A percentile compares a stretch with the other conserved stretches of the same genome.
phyloP scores from a whole-genome alignment of 495 filamentous ascomycete species.

The Thozetella sp. region DNA sequence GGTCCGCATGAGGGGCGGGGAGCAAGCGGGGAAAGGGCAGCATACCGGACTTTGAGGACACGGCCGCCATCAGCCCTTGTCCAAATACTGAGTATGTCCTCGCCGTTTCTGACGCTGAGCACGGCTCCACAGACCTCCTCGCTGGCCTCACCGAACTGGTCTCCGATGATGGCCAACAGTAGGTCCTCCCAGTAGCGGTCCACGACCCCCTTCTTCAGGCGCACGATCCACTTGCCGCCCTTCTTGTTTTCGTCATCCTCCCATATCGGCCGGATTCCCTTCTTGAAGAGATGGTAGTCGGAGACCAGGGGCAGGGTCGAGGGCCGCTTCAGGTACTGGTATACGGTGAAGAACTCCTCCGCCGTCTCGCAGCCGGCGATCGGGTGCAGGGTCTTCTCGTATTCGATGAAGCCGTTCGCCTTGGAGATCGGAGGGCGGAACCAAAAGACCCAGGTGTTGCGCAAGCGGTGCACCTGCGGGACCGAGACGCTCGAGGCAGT shows the following conservation, averaged over 20 bases:
- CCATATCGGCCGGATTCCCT: constrained; percentile 96
- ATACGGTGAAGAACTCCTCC: constrained; percentile 93
- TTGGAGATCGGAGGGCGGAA: constrained; percentile 93
- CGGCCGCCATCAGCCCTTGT: constrained; percentile 87
- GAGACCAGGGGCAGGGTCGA: constrained; percentile 88
- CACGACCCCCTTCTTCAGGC: constrained; percentile 93
- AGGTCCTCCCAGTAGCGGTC: constrained; percentile 99
- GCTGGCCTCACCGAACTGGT: constrained; percentile 91
- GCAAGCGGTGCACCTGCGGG: constrained; percentile 63
- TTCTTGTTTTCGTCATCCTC: constrained; percentile 96
- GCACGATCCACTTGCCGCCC: constrained; percentile 95
- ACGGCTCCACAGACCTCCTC: constrained; percentile 96
- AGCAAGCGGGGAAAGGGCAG: constrained; percentile 6
- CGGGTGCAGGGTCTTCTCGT: constrained; percentile 92
- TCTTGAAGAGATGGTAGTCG: constrained; percentile 98
- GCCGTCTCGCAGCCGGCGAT: constrained; percentile 80
- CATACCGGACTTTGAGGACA: constrained; percentile 95
- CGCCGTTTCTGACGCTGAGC: constrained; percentile 89
- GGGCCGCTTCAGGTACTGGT: constrained; percentile 87
- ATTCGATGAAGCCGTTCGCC: constrained; percentile 85
- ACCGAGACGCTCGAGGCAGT: constrained; percentile 22
- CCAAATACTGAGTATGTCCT: constrained; percentile 98
- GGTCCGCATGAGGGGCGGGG: constrained; percentile 7
- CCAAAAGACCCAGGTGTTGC: constrained; percentile 94
- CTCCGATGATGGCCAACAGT: constrained; percentile 85